phyloP scores from a whole-genome alignment of 805 yeast species.

The Lipomyces yamanashiensis region DNA sequence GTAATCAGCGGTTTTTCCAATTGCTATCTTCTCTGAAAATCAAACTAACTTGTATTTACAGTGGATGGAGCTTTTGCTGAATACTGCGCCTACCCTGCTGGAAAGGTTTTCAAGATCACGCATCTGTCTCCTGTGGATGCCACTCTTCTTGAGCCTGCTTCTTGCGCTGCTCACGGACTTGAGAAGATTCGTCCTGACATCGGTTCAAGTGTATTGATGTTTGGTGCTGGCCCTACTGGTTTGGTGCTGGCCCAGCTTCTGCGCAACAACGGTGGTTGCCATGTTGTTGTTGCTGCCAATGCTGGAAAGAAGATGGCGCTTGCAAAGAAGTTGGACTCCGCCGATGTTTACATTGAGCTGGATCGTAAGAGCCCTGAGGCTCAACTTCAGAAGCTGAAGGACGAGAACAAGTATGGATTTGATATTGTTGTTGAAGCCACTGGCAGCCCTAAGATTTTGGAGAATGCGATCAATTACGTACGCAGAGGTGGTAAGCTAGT shows the following conservation, averaged over 20 bases:
- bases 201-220: conserved; percentile 34
- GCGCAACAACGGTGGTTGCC: conserved; percentile 35
- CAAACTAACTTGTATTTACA: neutral
- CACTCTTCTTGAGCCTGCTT: conserved; percentile 35
- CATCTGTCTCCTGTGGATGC: conserved; percentile 32
- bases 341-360: conserved; percentile 33
- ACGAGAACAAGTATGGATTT: conserved; percentile 32
- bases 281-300: conserved; percentile 33
- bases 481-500: conserved; percentile 35
- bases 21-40: neutral
- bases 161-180: conserved; percentile 36
- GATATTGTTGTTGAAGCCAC: conserved; percentile 37
- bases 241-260: conserved; percentile 34
- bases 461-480: conserved; percentile 32
- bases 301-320: conserved; percentile 32
- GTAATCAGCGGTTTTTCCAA: neutral
- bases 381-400: conserved; percentile 28
- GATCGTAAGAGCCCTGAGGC: conserved; percentile 28
- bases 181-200: conserved; percentile 34
- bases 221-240: conserved; percentile 37
- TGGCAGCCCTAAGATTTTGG: conserved; percentile 31
- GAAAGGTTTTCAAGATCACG: conserved; percentile 33
- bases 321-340: conserved; percentile 30
- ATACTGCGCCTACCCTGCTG: conserved; percentile 35
- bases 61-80: conserved; percentile 36